A percentile compares a stretch with the other conserved stretches of the same genome.
Evolutionary conservation across 345 rosid genomes (phyloP).

Genomic region (Arabis hirsuta): DNA sequence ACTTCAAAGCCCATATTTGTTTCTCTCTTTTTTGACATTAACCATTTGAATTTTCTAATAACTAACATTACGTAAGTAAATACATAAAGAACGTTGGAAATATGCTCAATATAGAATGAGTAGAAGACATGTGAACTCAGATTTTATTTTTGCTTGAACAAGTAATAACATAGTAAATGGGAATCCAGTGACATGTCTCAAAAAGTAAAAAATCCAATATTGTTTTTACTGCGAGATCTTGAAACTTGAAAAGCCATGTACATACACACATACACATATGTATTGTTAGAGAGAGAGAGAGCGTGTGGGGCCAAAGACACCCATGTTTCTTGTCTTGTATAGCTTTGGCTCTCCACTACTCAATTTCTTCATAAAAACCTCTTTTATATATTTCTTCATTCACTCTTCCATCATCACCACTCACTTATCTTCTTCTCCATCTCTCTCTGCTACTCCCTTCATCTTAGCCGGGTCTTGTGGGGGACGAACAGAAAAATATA

Average conservation of each 20-base stretch:
- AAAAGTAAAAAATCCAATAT: slow-evolving; percentile 39
- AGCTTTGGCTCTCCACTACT: slow-evolving; percentile 47
- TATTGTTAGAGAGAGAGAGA: slow-evolving; percentile 2
- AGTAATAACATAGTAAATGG: slow-evolving; percentile 44
- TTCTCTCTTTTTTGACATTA: not conserved
- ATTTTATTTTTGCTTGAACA: slow-evolving; percentile 37
- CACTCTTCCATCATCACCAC: slow-evolving; percentile 44
- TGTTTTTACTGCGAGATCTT: slow-evolving; percentile 41
- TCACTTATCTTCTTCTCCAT: slow-evolving; percentile 40
- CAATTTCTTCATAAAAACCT: slow-evolving; percentile 40
- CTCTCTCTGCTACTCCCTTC: slow-evolving; percentile 55
- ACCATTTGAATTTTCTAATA: not conserved
- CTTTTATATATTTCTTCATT: slow-evolving; percentile 34
- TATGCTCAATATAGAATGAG: slow-evolving; percentile 35
- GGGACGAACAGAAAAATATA: slow-evolving; percentile 48
- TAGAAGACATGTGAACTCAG: slow-evolving; percentile 13
- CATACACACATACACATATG: not conserved
- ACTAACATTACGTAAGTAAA: slow-evolving; percentile 15
- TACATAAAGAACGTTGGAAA: slow-evolving; percentile 37
- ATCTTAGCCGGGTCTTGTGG: slow-evolving; percentile 68
- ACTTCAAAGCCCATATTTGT: too few species aligned
- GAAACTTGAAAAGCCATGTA: slow-evolving; percentile 40
- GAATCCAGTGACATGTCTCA: slow-evolving; percentile 48
- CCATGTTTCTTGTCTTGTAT: slow-evolving; percentile 47
- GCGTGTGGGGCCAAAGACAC: slow-evolving; percentile 41